Evolutionary conservation across 305 asterid genomes (phyloP), one percentile per base, ranked within the genome.

Genomic region (Rubia tinctorum): DNA sequence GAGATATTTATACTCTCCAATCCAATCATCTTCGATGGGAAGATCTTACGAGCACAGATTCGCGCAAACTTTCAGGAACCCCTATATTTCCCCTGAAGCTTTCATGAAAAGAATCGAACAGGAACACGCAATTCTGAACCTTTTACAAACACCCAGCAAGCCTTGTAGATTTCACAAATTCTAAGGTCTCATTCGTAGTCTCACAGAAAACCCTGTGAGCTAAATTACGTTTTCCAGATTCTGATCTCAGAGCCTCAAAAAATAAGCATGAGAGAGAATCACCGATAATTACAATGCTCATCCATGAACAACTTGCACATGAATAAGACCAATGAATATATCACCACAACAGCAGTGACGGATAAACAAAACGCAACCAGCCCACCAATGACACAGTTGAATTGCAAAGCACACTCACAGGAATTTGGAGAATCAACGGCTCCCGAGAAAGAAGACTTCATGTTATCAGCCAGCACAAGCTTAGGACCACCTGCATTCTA

Each of bases 201-300:
- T 49, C 55, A 7, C n/a, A 3, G 45, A 49, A 49, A 14, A 13
- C 17, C 55, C 14, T 49, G 55, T 49, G 55, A 49, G 7, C 55
- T 15, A 7, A 2, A 49, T 18, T 30, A 10, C 4, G 39, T 25
- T 44, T 18, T 34, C 59, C 43, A 72, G 42, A 49, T 75, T 79
- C 58, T 30, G 66, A 77, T 69, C 80, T 76, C 77, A 58, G 43
- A 75, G 82, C 86, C 79, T 53, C 27, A 67, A 76, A 79, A 82
- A 77, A 72, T 56, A 67, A 56, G 80, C 82, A 74, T 15, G 74
- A 66, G 71, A 66, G 68, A 42, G 72, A 72, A 79, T 74, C 73
- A 44, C 44, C 60, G 8, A 73, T 79, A 73, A 72, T 63, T 78
- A 78, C 81, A 71, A 53, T 22, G 45, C 40, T n/a, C 23, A 25